phyloP scores from a whole-genome alignment of 1,139 yeast genomes.

The Kodamaea sp. region DNA sequence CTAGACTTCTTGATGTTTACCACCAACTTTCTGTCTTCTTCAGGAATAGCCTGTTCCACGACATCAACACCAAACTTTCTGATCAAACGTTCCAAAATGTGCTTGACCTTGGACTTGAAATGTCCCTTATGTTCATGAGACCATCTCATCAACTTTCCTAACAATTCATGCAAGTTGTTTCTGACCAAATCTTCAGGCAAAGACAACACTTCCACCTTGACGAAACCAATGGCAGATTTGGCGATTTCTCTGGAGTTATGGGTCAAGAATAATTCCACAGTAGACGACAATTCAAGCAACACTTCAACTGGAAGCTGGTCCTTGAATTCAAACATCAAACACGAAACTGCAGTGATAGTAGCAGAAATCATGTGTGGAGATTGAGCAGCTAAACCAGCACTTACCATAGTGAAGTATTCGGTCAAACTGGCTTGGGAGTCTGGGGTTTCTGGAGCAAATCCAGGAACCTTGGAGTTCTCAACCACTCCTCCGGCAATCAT shows the following conservation, averaged over 20 bases:
- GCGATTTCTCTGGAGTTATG: conserved; percentile 93
- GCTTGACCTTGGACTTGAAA: conserved; percentile 89
- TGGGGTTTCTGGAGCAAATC: conserved; percentile 62
- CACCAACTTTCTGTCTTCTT: conserved; percentile 76
- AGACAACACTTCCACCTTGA: conserved; percentile 84
- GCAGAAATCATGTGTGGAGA: conserved; percentile 96
- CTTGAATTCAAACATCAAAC: conserved; percentile 85
- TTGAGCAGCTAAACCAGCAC: conserved; percentile 95
- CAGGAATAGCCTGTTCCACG: conserved; percentile 83
- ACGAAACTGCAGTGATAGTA: conserved; percentile 85
- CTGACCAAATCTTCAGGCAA: conserved; percentile 79
- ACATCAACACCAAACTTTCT: conserved; percentile 86
- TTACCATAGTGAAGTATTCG: conserved; percentile 88
- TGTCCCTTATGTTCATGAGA: conserved; percentile 96
- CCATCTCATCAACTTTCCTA: conserved; percentile 81
- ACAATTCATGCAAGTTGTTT: conserved; percentile 63
- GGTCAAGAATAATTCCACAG: conserved; percentile 86
- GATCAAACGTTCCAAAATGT: conserved; percentile 84
- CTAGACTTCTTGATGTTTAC: conserved; percentile 83
- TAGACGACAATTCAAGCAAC: conserved; percentile 75
- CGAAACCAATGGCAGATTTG: conserved; percentile 90
- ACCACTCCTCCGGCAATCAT: conserved; percentile 75
- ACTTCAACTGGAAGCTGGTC: conserved; percentile 55
- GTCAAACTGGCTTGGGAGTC: conserved; percentile 67
- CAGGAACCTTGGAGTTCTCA: conserved; percentile 66